Evolutionary conservation across 352 stramenopile species (phyloP).

Genomic region (Blastocystis sp.): DNA sequence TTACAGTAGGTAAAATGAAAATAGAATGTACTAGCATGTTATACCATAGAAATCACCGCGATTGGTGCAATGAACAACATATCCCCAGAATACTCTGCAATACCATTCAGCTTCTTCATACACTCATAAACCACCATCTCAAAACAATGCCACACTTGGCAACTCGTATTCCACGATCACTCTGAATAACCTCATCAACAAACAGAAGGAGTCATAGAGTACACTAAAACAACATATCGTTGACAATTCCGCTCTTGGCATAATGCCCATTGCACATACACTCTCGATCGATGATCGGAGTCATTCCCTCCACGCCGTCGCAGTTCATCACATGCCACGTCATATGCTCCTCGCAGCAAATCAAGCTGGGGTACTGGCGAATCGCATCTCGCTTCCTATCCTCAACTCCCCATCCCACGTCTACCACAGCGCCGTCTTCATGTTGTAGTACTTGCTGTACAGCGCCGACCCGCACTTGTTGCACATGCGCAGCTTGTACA

Average conservation of each 20-base stretch:
- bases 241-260: slow-evolving; percentile 45
- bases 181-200: not conserved
- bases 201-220: not conserved
- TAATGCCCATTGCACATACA: slow-evolving; percentile 63
- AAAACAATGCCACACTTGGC: too few species aligned
- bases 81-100: too few species aligned
- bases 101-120: too few species aligned
- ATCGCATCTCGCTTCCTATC: slow-evolving; percentile 51
- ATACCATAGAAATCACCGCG: too few species aligned
- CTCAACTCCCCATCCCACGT: not conserved
- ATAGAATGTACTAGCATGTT: too few species aligned
- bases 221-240: slow-evolving; percentile 62
- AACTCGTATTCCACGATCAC: not conserved
- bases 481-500: slow-evolving; percentile 66
- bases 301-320: slow-evolving; percentile 52
- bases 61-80: too few species aligned
- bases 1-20: too few species aligned
- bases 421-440: slow-evolving; percentile 69
- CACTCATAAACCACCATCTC: too few species aligned
- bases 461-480: slow-evolving; percentile 25
- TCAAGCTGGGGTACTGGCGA: slow-evolving; percentile 56
- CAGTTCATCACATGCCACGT: slow-evolving; percentile 66
- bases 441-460: slow-evolving; percentile 68
- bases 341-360: slow-evolving; percentile 65
- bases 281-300: slow-evolving; percentile 15